These are phyloP conservation scores for Ustilago bromivora DNA, from an alignment of 1,284 basidiomycete species.

Conservation along the genomic window DNA sequence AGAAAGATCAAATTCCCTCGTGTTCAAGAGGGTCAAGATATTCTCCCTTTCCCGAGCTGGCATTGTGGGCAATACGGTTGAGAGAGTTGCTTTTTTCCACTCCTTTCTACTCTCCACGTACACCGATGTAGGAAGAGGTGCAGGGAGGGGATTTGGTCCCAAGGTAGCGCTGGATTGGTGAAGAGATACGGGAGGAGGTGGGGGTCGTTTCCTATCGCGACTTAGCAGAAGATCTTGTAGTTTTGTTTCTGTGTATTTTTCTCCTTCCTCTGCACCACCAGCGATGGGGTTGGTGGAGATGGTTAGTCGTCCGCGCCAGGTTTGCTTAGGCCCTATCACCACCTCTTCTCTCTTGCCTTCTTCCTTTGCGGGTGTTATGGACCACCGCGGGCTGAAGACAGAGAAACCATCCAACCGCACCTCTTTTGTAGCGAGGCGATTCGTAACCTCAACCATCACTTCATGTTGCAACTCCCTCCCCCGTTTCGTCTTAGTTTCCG, in stretches of 20 bases:
- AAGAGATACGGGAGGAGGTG: background rate
- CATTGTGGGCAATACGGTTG: constrained; percentile 29
- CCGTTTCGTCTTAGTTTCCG: constrained; percentile 14
- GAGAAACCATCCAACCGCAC: constrained; percentile 26
- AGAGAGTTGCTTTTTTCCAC: constrained; percentile 34
- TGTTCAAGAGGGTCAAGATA: constrained; percentile 45
- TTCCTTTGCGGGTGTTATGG: background rate
- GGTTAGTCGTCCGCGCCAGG: constrained; percentile 26
- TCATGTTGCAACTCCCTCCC: constrained; percentile 12
- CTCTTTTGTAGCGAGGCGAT: constrained; percentile 10
- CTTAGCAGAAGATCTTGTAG: constrained; percentile 42
- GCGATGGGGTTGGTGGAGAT: background rate
- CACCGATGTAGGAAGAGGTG: background rate
- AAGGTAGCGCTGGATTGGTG: background rate
- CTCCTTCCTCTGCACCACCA: background rate
- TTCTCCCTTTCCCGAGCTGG: constrained; percentile 6
- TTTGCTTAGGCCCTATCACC: constrained; percentile 20
- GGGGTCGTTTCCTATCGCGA: constrained; percentile 12
- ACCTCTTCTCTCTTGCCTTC: background rate
- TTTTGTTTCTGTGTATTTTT: constrained; percentile 29
- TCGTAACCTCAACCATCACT: constrained; percentile 31
- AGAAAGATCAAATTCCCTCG: constrained; percentile 45
- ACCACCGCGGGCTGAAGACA: constrained; percentile 32
- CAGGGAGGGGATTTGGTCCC: background rate
- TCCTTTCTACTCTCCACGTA: constrained; percentile 24